Evolutionary conservation across 805 yeast genomes (phyloP).

Genomic region (Teunomyces kruisii): DNA sequence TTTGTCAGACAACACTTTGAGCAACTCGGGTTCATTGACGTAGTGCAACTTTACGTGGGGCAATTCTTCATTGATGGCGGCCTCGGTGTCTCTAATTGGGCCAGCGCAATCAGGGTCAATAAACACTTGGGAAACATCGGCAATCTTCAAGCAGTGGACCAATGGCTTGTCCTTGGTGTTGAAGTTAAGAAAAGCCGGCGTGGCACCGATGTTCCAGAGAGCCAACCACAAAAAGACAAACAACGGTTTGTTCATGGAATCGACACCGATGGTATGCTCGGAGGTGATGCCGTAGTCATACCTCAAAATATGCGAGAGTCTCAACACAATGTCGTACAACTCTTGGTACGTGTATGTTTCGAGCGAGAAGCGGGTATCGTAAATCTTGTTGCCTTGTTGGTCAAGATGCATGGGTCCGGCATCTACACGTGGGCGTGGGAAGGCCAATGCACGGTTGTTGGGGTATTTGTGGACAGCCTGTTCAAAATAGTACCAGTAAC

Average conservation of each 20-base stretch:
- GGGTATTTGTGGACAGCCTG: conserved; percentile 49
- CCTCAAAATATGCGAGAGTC: conserved; percentile 64
- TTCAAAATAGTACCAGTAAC: conserved; percentile 73
- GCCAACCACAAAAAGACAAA: conserved; percentile 81
- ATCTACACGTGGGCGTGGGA: conserved; percentile 47
- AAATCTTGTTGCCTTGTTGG: conserved; percentile 37
- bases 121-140: conserved; percentile 63
- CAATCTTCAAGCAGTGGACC: conserved; percentile 74
- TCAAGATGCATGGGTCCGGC: conserved; percentile 25
- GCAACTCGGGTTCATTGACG: conserved; percentile 51
- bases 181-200: conserved; percentile 84
- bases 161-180: conserved; percentile 72
- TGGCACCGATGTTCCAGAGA: conserved; percentile 87
- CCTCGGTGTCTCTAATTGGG: conserved; percentile 51
- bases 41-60: conserved; percentile 45
- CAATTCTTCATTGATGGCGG: conserved; percentile 32
- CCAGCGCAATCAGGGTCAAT: conserved; percentile 69
- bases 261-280: conserved; percentile 71
- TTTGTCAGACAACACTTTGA: conserved; percentile 39
- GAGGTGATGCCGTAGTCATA: conserved; percentile 62
- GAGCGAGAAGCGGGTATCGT: conserved; percentile 56
- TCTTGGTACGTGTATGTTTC: conserved; percentile 70
- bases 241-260: conserved; percentile 80
- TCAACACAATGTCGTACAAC: conserved; percentile 61
- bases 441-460: conserved; percentile 59